A percentile compares a stretch with the other conserved stretches of the same genome.
These are phyloP conservation scores for Rosa chinensis DNA, from an alignment of 306 rosid species.

Conservation along the genomic window DNA sequence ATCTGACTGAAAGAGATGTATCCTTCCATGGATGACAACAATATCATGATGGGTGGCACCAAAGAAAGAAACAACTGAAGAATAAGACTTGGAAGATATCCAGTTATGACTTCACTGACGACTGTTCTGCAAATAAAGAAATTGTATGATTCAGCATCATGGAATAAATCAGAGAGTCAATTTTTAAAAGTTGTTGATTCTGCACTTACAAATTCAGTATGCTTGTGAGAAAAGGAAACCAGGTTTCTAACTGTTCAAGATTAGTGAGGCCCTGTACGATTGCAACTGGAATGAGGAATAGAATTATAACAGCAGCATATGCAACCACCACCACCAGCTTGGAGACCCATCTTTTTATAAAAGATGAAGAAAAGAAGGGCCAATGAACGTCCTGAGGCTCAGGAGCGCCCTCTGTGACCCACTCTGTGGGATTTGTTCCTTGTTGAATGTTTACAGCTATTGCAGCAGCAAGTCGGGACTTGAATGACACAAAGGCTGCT, in stretches of 20 bases:
- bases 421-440: conserved; percentile 72
- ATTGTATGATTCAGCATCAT: conserved; percentile 12
- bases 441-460: conserved; percentile 65
- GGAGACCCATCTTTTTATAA: conserved; percentile 65
- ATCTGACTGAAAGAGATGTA: conserved; percentile 64
- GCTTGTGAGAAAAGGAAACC: conserved; percentile 67
- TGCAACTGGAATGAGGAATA: conserved; percentile 75
- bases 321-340: conserved; percentile 58
- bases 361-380: conserved; percentile 72
- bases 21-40: conserved; percentile 78
- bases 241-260: conserved; percentile 60
- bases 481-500: conserved; percentile 88
- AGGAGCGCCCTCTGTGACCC: conserved; percentile 82
- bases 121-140: conserved; percentile 54
- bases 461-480: conserved; percentile 81
- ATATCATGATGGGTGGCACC: conserved; percentile 75
- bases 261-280: conserved; percentile 76
- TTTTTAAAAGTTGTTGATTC: neutral
- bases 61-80: conserved; percentile 56
- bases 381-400: conserved; percentile 83
- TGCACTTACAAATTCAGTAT: conserved; percentile 64
- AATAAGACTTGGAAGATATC: conserved; percentile 93
- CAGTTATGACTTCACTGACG: conserved; percentile 76
- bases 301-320: conserved; percentile 46
- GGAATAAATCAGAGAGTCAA: neutral